phyloP scores from a whole-genome alignment of 176 grass and related monocot genomes.

The Eragrostis curvula region DNA sequence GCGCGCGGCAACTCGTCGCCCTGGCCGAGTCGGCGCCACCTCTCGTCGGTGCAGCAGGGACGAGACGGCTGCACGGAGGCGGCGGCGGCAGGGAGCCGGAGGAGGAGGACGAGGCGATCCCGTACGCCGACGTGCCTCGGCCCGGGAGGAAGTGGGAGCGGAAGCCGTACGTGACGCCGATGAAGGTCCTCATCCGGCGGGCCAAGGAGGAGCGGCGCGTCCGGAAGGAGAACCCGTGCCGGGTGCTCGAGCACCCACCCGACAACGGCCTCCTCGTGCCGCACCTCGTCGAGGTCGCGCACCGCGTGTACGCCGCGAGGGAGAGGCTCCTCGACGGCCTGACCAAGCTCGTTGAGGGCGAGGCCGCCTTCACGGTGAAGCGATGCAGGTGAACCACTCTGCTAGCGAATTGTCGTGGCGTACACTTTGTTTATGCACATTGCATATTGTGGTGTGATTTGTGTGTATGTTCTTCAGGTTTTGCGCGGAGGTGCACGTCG shows the following conservation, averaged over 20 bases:
- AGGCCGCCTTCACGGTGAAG: conserved; percentile 39
- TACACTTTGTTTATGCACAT: background rate
- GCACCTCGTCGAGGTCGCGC: conserved; percentile 56
- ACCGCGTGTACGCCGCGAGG: conserved; percentile 55
- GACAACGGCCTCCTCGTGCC: conserved; percentile 67
- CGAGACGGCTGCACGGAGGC: background rate
- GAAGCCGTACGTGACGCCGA: conserved; percentile 70
- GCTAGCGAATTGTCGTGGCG: background rate
- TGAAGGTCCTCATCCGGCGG: conserved; percentile 63
- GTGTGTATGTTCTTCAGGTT: conserved; percentile 38
- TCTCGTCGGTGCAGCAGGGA: background rate
- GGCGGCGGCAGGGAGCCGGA: background rate
- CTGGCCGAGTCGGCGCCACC: background rate
- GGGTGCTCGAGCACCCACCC: conserved; percentile 57
- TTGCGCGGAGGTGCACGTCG: conserved; percentile 66
- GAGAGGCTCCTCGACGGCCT: conserved; percentile 53
- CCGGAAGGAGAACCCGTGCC: conserved; percentile 62
- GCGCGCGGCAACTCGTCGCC: background rate
- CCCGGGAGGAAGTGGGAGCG: conserved; percentile 61
- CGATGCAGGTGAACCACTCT: conserved; percentile 50
- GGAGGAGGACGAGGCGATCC: conserved; percentile 28
- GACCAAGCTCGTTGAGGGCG: conserved; percentile 46
- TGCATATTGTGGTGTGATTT: background rate
- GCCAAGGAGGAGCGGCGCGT: conserved; percentile 63
- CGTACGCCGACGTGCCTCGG: conserved; percentile 55